A percentile compares a stretch with the other conserved stretches of the same genome.
phyloP scores from a whole-genome alignment of 164 flowering plant species.

The Sextonia rubra region DNA sequence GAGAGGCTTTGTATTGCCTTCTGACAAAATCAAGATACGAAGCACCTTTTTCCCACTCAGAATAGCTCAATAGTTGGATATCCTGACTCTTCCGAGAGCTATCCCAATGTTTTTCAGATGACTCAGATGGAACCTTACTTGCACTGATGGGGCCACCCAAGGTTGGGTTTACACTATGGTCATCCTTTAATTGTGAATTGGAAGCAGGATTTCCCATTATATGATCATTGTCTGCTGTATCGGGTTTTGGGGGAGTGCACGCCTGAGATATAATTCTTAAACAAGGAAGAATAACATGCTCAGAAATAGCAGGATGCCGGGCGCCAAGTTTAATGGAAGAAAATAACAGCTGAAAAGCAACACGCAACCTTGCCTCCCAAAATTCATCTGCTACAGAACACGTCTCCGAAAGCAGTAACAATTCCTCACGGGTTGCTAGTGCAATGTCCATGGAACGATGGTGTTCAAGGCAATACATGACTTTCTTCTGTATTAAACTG shows the following conservation, averaged over 20 bases:
- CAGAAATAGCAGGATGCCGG: conserved; percentile 95
- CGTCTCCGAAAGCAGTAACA: conserved; percentile 88
- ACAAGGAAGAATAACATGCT: conserved; percentile 95
- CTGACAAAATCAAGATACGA: conserved; percentile 98
- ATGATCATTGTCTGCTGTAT: conserved; percentile 63
- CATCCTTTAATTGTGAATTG: conserved; percentile 46
- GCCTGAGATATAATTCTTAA: conserved; percentile 87
- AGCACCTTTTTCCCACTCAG: conserved; percentile 98
- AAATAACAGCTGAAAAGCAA: conserved; percentile 89
- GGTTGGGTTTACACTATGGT: conserved; percentile 33
- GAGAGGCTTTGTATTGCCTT: conserved; percentile 88
- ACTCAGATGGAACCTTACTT: conserved; percentile 42
- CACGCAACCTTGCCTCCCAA: conserved; percentile 95
- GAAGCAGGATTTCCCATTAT: conserved; percentile 42
- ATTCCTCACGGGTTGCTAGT: conserved; percentile 81
- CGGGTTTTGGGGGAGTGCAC: conserved; percentile 97
- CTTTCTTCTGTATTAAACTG: conserved; percentile 78
- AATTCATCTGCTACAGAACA: conserved; percentile 92
- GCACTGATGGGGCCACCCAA: conserved; percentile 33
- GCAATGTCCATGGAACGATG: conserved; percentile 99
- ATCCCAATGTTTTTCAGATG: conserved; percentile 70
- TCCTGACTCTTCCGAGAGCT: conserved; percentile 65
- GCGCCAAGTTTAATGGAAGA: conserved; percentile 89
- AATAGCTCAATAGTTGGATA: conserved; percentile 81
- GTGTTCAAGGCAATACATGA: conserved; percentile 93